Percentiles rank a stretch among this genome's conserved stretches.
Conservation (phyloP, 1,284 basidiomycete species). For the Rhodotorula glutinis region DNA sequence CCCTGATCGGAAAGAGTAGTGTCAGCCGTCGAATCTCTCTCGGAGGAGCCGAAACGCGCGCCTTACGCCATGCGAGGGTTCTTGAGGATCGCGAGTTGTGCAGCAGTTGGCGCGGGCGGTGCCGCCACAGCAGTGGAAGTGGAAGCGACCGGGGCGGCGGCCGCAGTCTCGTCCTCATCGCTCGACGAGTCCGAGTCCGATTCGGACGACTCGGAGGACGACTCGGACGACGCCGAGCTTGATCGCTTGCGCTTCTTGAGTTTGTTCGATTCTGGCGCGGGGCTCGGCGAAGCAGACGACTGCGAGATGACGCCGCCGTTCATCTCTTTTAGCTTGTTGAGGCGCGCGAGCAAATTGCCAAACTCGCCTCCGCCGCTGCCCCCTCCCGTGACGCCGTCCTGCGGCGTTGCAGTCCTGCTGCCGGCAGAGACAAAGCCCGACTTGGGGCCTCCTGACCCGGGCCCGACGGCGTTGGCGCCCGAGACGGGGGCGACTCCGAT, state of each 20-base stretch:
- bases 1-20: conserved; percentile 3
- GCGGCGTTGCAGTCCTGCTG: conserved; percentile 8
- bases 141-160: not conserved
- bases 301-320: conserved; percentile 17
- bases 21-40: no score
- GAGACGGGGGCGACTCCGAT: conserved; percentile 28
- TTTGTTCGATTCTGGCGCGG: conserved; percentile 21
- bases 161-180: conserved; percentile 4
- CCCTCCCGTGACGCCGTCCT: conserved; percentile 10
- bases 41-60: not conserved
- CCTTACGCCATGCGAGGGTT: conserved; percentile 44
- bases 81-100: conserved; percentile 20
- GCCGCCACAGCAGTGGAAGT: conserved; percentile 4
- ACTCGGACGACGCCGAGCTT: conserved; percentile 2
- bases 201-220: conserved; percentile 1
- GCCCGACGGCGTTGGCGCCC: conserved; percentile 18
- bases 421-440: conserved; percentile 9
- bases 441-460: conserved; percentile 7
- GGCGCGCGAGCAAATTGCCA: conserved; percentile 35
- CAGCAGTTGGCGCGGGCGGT: conserved; percentile 8
- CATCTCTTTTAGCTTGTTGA: conserved; percentile 36
- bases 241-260: conserved; percentile 35
- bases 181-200: conserved; percentile 4
- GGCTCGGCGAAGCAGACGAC: conserved; percentile 8
- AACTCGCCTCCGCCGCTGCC: conserved; percentile 35